Evolutionary conservation across 2,329 filamentous ascomycete species (phyloP).

Genomic region (Ciborinia camelliae): DNA sequence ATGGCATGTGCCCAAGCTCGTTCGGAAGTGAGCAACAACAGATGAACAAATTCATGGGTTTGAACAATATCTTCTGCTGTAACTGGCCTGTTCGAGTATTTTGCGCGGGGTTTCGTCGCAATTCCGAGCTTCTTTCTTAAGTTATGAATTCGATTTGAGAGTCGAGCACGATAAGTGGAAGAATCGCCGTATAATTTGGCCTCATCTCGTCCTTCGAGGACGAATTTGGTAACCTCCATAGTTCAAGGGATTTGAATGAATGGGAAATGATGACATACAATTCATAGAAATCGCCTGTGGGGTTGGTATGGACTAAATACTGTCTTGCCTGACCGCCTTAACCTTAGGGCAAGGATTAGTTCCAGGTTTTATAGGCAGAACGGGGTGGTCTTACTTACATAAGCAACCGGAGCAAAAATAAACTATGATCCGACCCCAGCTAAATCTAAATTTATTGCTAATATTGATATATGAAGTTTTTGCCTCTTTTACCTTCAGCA

Average conservation of each 20-base stretch:
- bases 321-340: neutral
- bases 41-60: conserved; percentile 70
- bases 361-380: too few species aligned
- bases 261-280: conserved; percentile 1
- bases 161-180: conserved; percentile 74
- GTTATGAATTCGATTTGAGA: conserved; percentile 77
- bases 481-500: conserved; percentile 2
- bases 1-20: conserved; percentile 94
- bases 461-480: conserved; percentile 7
- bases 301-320: too few species aligned
- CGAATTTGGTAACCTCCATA: conserved; percentile 65
- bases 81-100: conserved; percentile 72
- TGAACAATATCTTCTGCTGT: conserved; percentile 71
- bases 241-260: neutral
- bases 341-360: too few species aligned
- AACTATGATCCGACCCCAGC: conserved; percentile 11
- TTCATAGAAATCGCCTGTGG: conserved; percentile 15
- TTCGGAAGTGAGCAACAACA: conserved; percentile 84
- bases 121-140: conserved; percentile 81
- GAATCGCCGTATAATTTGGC: conserved; percentile 88
- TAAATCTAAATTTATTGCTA: conserved; percentile 13
- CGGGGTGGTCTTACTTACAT: too few species aligned
- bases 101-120: conserved; percentile 79
- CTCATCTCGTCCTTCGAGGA: conserved; percentile 75
- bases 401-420: conserved; percentile 13